A percentile compares a stretch with the other conserved stretches of the same genome.
Conservation (phyloP, 148 eudicot species). For the Chenopodium quinoa region DNA sequence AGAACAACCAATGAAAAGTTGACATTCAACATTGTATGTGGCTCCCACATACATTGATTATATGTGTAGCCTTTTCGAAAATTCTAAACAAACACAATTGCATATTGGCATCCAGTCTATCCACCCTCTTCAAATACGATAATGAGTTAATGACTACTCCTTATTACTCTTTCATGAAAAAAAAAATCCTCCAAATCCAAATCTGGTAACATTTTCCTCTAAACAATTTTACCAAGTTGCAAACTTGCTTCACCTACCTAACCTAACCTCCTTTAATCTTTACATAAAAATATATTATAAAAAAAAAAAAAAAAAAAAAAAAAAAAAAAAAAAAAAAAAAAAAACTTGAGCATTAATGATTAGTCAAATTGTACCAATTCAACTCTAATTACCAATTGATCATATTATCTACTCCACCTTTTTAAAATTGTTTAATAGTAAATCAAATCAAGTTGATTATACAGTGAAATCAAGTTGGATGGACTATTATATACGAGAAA, state of each 20-base stretch:
- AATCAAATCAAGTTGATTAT: neutral
- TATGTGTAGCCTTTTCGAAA: too few species aligned
- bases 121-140: constrained; percentile 4
- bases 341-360: neutral
- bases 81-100: neutral
- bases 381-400: constrained; percentile 5
- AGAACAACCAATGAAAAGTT: too few species aligned
- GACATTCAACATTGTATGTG: too few species aligned
- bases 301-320: too few species aligned
- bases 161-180: neutral
- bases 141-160: constrained; percentile 5
- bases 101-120: neutral
- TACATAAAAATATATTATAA: too few species aligned
- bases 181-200: constrained; percentile 5
- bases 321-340: too few species aligned
- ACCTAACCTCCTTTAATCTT: neutral
- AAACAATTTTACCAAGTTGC: constrained; percentile 15
- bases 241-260: neutral
- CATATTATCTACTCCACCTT: neutral
- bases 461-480: constrained; percentile 25
- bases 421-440: neutral
- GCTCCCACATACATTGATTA: too few species aligned
- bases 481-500: constrained; percentile 23
- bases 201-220: constrained; percentile 6
- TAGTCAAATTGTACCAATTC: constrained; percentile 9